phyloP scores from a whole-genome alignment of 78 protist genomes.

The Polysphondylium violaceum region DNA sequence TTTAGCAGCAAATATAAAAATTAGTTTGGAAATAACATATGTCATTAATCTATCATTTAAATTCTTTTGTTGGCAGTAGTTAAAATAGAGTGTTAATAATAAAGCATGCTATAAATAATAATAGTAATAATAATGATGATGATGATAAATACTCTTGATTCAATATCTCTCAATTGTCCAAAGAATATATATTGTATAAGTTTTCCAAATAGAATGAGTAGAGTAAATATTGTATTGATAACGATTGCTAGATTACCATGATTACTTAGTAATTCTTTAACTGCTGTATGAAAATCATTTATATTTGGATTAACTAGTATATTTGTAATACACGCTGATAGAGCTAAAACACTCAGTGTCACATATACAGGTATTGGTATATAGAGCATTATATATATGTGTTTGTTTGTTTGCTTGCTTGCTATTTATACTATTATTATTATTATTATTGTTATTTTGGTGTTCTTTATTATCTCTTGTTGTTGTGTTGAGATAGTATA shows the following conservation, averaged over 20 bases:
- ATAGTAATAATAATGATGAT: neutral
- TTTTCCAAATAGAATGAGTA: slow-evolving; percentile 61
- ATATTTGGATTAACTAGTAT: neutral
- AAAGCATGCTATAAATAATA: neutral
- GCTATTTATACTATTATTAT: neutral
- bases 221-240: slow-evolving; percentile 52
- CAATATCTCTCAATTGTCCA: slow-evolving; percentile 74
- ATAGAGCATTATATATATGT: slow-evolving; percentile 1
- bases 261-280: neutral
- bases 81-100: neutral
- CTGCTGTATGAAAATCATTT: slow-evolving; percentile 5
- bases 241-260: slow-evolving; percentile 42
- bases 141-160: slow-evolving; percentile 47
- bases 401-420: neutral
- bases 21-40: slow-evolving; percentile 70
- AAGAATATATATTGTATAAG: slow-evolving; percentile 73
- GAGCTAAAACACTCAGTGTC: slow-evolving; percentile 21
- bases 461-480: neutral
- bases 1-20: slow-evolving; percentile 77
- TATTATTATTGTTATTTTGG: neutral
- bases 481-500: too few relatives aligned
- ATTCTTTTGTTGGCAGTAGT: slow-evolving; percentile 20
- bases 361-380: slow-evolving; percentile 44
- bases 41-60: slow-evolving; percentile 71
- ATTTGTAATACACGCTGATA: slow-evolving; percentile 17